phyloP scores from a whole-genome alignment of 106 monocot species.

The Gastrodia elata region DNA sequence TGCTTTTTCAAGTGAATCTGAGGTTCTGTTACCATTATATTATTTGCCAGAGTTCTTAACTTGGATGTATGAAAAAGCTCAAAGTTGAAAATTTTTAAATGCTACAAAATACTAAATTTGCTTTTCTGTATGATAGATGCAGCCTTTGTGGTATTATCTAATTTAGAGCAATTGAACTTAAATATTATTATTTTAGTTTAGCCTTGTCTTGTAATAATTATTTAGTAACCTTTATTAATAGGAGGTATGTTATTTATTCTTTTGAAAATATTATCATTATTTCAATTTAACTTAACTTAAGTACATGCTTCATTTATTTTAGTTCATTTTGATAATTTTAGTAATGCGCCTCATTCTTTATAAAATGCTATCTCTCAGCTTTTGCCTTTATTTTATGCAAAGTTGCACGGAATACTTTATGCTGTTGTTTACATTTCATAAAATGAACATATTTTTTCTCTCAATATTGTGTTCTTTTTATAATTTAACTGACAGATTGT shows the following conservation, averaged over 20 bases:
- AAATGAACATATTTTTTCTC: background rate
- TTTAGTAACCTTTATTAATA: background rate
- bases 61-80: background rate
- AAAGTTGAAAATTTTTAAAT: background rate
- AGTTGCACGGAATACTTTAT: background rate
- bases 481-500: constrained; percentile 40
- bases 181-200: background rate
- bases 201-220: background rate
- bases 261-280: background rate
- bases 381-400: background rate
- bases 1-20: background rate
- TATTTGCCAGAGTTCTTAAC: background rate
- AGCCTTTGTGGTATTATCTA: background rate
- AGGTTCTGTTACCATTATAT: background rate
- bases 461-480: background rate
- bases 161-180: background rate
- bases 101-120: background rate
- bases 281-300: background rate
- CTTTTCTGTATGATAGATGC: background rate
- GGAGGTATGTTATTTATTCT: background rate
- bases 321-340: too few species aligned
- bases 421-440: background rate
- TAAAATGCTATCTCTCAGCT: background rate
- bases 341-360: too few species aligned
- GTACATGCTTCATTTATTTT: too few species aligned